Base-by-base conservation (phyloP, 257 asterid genomes). In the Cordia subcordata region DNA sequence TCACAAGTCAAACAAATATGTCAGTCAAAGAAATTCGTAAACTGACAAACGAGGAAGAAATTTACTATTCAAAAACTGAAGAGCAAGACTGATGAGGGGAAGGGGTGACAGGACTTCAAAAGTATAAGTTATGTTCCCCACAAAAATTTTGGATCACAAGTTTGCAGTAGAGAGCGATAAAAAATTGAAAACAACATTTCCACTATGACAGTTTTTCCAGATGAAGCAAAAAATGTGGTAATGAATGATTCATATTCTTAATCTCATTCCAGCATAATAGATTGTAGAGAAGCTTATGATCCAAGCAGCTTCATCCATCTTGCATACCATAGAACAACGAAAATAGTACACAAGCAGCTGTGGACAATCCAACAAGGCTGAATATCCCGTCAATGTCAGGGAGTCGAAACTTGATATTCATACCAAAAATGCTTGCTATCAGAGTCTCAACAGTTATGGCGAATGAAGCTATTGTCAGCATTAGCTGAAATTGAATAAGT, bases 231-330 rank as follows among this genome's bases (percentile, higher is more conserved):
- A 13, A 10, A n/a, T 0, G 5, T 13, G 13, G 22, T 44, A 13
- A 10, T 5, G 55, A 44, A 16, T 8, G 8, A 19, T 35, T 35
- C 22, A 12, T 13, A 3, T 4, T 4, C 8, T 19, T 51, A 16
- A 35, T 32, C 32, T 13, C 40, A 60, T 17, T 11, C 32, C 15
- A 33, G 27, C 49, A n/a, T 32, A 53, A 67, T 50, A 49, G 50
- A 59, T 10, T 4, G 19, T 9, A n/a, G 50, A 60, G 69, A 47
- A 16, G 50, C 57, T 75, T 73, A 90, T 49, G 88, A 75, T 14
- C 97, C 94, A 55, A 90, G 83, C 58, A 90, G 90, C 83, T 90
- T 90, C 86, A 85, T 90, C 87, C 93, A 85, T 68, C 88, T 79
- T 11, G 97, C 97, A 44, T 87, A 90, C 32, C 87, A 88, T 35